These are phyloP conservation scores for Xylaria venustula DNA, from an alignment of 495 filamentous ascomycete genomes.

Conservation along the genomic window DNA sequence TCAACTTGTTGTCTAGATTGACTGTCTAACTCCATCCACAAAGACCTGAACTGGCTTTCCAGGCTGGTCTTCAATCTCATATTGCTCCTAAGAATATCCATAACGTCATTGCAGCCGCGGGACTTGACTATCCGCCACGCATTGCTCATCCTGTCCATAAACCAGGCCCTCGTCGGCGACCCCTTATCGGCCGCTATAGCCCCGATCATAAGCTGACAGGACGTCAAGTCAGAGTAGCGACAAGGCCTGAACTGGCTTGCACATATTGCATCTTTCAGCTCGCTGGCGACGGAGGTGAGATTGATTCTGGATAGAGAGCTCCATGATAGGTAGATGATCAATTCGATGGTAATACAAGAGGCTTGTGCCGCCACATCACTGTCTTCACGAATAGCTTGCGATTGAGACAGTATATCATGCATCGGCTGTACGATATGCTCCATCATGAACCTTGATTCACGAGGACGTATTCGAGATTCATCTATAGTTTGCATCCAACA, in stretches of 20 bases:
- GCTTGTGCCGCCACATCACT: not conserved
- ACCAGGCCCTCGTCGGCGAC: constrained; percentile 23
- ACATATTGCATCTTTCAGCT: constrained; percentile 18
- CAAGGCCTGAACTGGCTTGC: constrained; percentile 20
- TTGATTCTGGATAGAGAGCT: not conserved
- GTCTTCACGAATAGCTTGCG: not conserved
- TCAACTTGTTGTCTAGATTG: not conserved
- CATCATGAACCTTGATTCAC: not conserved
- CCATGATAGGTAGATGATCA: not conserved
- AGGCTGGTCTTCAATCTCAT: not conserved
- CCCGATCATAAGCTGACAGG: constrained; percentile 23
- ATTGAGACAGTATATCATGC: not conserved
- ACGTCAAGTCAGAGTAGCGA: constrained; percentile 25
- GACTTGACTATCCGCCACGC: constrained; percentile 4
- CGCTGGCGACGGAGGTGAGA: constrained; percentile 16
- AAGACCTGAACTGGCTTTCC: not conserved
- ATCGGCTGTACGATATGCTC: not conserved
- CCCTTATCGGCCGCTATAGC: constrained; percentile 21
- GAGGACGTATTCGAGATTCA: not conserved
- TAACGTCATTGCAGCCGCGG: not conserved
- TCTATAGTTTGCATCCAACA: not conserved
- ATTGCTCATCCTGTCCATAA: constrained; percentile 18
- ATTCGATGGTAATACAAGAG: not conserved
- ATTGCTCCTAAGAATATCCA: not conserved
- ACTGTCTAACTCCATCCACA: not conserved